Conservation (phyloP, 164 flowering plant species). For the Hamamelis virginiana region DNA sequence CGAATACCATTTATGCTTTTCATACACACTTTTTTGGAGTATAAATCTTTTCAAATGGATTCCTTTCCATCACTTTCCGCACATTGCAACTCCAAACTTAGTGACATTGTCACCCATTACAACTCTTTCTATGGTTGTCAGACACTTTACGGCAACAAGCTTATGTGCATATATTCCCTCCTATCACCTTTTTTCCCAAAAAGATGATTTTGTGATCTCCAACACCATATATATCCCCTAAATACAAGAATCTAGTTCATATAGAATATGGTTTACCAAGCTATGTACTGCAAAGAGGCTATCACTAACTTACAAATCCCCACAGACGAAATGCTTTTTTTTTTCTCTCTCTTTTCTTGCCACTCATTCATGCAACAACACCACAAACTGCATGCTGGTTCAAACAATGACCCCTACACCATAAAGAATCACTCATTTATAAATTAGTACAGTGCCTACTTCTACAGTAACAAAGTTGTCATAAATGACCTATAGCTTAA, state of each 20-base stretch:
- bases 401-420: background rate
- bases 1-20: constrained; percentile 16
- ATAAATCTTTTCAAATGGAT: constrained; percentile 31
- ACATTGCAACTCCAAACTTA: constrained; percentile 21
- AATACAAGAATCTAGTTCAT: constrained; percentile 24
- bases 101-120: constrained; percentile 16
- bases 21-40: constrained; percentile 21
- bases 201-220: constrained; percentile 21
- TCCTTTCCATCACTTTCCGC: constrained; percentile 33
- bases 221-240: constrained; percentile 9
- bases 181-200: constrained; percentile 21
- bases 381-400: constrained; percentile 14
- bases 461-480: constrained; percentile 9
- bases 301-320: background rate
- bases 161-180: constrained; percentile 55
- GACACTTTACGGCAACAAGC: constrained; percentile 26
- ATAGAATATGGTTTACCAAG: background rate
- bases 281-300: background rate
- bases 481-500: constrained; percentile 5
- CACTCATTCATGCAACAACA: constrained; percentile 8
- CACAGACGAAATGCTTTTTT: no score
- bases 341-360: background rate
- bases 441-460: constrained; percentile 11
- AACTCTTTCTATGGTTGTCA: constrained; percentile 25
- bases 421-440: background rate